phyloP scores from a whole-genome alignment of 257 asterid genomes.

The Fraxinus pennsylvanica region DNA sequence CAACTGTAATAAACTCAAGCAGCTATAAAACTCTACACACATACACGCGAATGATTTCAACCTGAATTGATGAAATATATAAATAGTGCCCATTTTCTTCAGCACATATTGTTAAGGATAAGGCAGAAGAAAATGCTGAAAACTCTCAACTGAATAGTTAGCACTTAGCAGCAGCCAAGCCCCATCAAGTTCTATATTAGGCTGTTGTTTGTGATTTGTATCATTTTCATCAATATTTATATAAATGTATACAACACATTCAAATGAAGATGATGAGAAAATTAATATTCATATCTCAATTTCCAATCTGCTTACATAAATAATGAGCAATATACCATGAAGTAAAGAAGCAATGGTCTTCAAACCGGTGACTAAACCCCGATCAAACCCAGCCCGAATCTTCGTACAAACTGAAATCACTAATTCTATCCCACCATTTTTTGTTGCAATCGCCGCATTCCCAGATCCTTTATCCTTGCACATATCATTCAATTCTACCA shows the following conservation, averaged over 20 bases:
- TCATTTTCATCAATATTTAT: too few relatives aligned
- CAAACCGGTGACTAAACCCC: slow-evolving; percentile 58
- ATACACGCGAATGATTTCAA: not conserved
- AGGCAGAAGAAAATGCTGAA: too few relatives aligned
- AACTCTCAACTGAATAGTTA: too few relatives aligned
- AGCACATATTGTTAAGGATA: not conserved
- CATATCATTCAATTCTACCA: slow-evolving; percentile 49
- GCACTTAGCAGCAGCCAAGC: too few relatives aligned
- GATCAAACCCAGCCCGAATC: slow-evolving; percentile 46
- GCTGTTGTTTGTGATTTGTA: too few relatives aligned
- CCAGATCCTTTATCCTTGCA: slow-evolving; percentile 57
- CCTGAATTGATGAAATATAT: not conserved
- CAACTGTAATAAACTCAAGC: not conserved
- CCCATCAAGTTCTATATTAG: too few relatives aligned
- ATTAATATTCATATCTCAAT: not conserved
- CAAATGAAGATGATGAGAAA: too few relatives aligned
- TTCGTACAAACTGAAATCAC: slow-evolving; percentile 49
- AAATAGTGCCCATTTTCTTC: not conserved
- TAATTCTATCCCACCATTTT: slow-evolving; percentile 72
- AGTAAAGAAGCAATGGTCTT: slow-evolving; percentile 67
- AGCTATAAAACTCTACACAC: not conserved
- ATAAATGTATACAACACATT: too few relatives aligned
- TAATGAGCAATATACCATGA: slow-evolving; percentile 51
- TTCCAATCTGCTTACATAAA: not conserved
- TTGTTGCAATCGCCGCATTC: slow-evolving; percentile 70